Evolutionary conservation across 306 rosid species (phyloP).

Genomic region (Rubus idaeus): DNA sequence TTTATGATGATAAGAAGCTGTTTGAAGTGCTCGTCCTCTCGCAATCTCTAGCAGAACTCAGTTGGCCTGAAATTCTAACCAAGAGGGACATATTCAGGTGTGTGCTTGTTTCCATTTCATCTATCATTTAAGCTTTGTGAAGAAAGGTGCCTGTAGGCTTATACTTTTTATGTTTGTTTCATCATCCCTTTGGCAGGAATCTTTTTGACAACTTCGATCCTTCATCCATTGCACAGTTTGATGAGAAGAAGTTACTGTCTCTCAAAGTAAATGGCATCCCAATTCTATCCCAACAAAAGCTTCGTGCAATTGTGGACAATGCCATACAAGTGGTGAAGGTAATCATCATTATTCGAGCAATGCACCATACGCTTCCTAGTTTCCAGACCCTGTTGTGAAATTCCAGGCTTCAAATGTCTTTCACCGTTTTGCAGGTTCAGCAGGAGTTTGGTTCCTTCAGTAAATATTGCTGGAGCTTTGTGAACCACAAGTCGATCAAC

Average conservation of each 20-base stretch:
- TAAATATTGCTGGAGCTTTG: slow-evolving; percentile 86
- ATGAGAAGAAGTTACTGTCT: slow-evolving; percentile 59
- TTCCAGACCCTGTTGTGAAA: slow-evolving; percentile 7
- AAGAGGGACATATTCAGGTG: slow-evolving; percentile 76
- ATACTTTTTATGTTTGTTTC: slow-evolving; percentile 12
- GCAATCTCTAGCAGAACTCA: slow-evolving; percentile 84
- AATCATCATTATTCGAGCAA: slow-evolving; percentile 3
- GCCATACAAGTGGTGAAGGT: slow-evolving; percentile 84
- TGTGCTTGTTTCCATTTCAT: slow-evolving; percentile 21
- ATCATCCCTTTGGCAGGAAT: slow-evolving; percentile 48
- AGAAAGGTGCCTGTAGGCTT: background rate
- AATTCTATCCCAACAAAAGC: slow-evolving; percentile 78
- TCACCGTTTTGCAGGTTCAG: slow-evolving; percentile 48
- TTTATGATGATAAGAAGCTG: slow-evolving; percentile 67
- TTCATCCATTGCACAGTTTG: slow-evolving; percentile 60
- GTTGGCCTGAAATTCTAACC: slow-evolving; percentile 73
- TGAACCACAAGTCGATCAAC: slow-evolving; percentile 61
- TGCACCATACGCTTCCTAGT: background rate
- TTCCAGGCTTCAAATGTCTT: slow-evolving; percentile 12
- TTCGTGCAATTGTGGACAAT: slow-evolving; percentile 81
- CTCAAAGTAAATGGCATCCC: slow-evolving; percentile 61
- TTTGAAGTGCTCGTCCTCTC: slow-evolving; percentile 81
- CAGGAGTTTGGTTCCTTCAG: slow-evolving; percentile 85
- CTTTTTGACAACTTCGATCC: slow-evolving; percentile 71
- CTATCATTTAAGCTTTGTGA: background rate